Percentiles rank a stretch among this genome's conserved stretches.
Evolutionary conservation across 139 green algal genomes (phyloP).

Genomic region (Trebouxia sp.): DNA sequence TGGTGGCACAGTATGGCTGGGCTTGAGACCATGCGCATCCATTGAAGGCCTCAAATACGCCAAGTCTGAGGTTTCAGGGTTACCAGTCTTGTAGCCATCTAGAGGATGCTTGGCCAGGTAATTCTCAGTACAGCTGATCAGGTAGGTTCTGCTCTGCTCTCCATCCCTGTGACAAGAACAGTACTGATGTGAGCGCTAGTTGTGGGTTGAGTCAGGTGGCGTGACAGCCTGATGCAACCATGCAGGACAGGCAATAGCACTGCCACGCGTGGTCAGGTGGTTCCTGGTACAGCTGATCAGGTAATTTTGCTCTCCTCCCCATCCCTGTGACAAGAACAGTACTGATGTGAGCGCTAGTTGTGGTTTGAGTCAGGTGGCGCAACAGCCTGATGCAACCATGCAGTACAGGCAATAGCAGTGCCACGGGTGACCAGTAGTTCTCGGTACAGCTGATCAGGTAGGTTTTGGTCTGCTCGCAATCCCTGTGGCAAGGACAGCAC

Average conservation of each 20-base stretch:
- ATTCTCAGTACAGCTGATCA: conserved; percentile 9
- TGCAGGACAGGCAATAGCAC: no score
- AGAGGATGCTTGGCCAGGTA: conserved; percentile 12
- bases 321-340: background rate
- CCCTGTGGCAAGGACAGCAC: background rate
- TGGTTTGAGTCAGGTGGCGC: no score
- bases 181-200: background rate
- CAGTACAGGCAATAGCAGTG: no score
- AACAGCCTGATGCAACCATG: no score
- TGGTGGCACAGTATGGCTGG: background rate
- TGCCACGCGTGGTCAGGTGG: conserved; percentile 1
- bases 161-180: background rate
- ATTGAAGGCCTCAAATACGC: background rate
- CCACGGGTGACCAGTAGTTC: conserved; percentile 1
- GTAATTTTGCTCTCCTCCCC: background rate
- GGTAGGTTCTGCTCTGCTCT: background rate
- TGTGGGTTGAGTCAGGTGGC: no score
- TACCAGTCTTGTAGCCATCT: background rate
- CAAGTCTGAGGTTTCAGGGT: background rate
- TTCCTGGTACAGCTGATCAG: background rate
- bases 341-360: background rate
- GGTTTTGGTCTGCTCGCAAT: background rate
- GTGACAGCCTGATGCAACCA: no score
- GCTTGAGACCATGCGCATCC: background rate
- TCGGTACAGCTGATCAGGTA: conserved; percentile 18